A percentile compares a stretch with the other conserved stretches of the same genome.
These are phyloP conservation scores for Triticum monococcum DNA, from an alignment of 176 grass and related monocot species.

Conservation along the genomic window DNA sequence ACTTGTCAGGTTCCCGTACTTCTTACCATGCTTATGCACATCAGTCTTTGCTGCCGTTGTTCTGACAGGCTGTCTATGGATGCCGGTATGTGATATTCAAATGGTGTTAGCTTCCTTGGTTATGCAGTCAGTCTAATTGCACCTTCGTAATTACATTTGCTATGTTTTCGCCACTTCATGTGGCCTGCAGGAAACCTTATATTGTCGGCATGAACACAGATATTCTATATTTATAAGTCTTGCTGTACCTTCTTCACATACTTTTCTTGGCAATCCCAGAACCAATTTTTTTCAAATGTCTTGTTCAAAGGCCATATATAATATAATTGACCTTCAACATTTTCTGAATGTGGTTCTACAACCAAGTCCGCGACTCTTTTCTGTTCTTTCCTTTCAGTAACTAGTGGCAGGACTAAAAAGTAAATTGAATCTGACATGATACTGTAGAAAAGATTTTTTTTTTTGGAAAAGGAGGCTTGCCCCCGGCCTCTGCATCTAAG, in stretches of 20 bases:
- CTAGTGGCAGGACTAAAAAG: neutral
- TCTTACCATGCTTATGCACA: constrained; percentile 79
- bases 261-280: neutral
- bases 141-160: neutral
- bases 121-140: neutral
- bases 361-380: too few relatives aligned
- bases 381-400: neutral
- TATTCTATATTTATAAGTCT: neutral
- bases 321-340: neutral
- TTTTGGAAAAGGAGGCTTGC: too few relatives aligned
- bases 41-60: constrained; percentile 63
- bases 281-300: neutral
- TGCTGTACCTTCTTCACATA: neutral
- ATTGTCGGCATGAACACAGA: neutral
- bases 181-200: neutral
- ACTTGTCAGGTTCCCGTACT: constrained; percentile 76
- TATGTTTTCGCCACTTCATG: neutral
- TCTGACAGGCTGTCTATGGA: constrained; percentile 82
- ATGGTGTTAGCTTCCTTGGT: neutral
- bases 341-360: neutral
- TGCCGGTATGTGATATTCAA: constrained; percentile 64
- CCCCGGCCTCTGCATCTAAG: too few relatives aligned
- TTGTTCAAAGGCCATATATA: neutral
- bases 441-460: neutral
- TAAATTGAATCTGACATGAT: neutral